Evolutionary conservation across 2,329 filamentous ascomycete genomes (phyloP), one percentile per base, ranked within the genome.

Genomic region (Sclerotinia borealis): DNA sequence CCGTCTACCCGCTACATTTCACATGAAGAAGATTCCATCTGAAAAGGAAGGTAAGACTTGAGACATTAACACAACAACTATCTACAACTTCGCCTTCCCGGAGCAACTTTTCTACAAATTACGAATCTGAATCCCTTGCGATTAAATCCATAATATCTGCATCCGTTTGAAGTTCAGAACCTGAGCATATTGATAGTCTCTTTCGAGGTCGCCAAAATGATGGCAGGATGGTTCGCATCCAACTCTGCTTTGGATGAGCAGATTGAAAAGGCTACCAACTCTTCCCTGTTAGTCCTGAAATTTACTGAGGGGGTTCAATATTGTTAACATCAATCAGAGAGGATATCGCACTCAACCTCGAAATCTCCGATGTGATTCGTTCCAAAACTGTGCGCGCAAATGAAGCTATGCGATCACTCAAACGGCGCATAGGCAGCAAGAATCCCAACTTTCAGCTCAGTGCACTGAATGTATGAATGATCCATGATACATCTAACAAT

Each of bases 361-460:
- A 99, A 78, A 98, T 99, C 72, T 97, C 93, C 76, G 95, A 99
- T 79, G 82, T 96, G 71, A 97, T 99, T 77, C 87, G 95, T 72
- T 98, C 93, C 73, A 98, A 98, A 81, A 96, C 92, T 22, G 93
- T 99, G 58, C 92, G 93, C 76, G 93, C 95, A 61, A 97, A 93
- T 77, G 95, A 99, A 78, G 95, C 95, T 67, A 99, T 99, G 95
- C 91, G 92, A 76, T 93, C 92, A 49, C 81, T 99, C 73, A 98
- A 97, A 80, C 87, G 87, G 75, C 88, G 95, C 76, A 92, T 99
- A 80, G 92, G 91, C 77, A 92, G 96, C 81, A 96, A 93, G 82
- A 99, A 99, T 74, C 95, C 95, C 41, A 99, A 99, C 76, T 88
- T 95, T 41, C 95, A 99, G 79, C 82, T 99, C 41, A 95, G 93